Evolutionary conservation across 2,329 filamentous ascomycete species (phyloP).

Genomic region (Exophiala sideris): DNA sequence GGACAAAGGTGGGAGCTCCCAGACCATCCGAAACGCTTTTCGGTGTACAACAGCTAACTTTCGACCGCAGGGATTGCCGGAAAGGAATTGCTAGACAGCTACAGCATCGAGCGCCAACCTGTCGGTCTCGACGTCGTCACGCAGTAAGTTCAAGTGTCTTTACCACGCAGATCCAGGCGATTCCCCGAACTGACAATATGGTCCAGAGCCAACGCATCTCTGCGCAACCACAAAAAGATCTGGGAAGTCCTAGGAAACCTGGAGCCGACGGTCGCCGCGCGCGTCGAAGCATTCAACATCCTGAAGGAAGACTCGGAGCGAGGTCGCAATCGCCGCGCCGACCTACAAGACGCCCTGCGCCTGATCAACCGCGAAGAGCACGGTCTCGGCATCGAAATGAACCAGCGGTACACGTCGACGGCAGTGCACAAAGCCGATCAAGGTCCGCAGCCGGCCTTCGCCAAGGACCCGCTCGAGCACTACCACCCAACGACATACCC

Average conservation of each 20-base stretch:
- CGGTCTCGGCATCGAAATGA: constrained; percentile 59
- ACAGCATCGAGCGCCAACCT: constrained; percentile 35
- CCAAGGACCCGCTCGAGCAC: constrained; percentile 41
- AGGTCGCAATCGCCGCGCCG: constrained; percentile 39
- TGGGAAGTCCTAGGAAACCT: constrained; percentile 48
- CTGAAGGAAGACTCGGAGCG: constrained; percentile 37
- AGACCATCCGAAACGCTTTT: too few relatives aligned
- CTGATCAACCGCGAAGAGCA: constrained; percentile 50
- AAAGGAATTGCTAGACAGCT: constrained; percentile 31
- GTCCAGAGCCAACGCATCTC: constrained; percentile 53
- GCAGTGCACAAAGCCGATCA: constrained; percentile 49
- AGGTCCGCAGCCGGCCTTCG: constrained; percentile 14
- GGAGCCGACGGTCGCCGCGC: constrained; percentile 36
- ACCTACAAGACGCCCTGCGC: constrained; percentile 41
- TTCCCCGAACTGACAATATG: constrained; percentile 39
- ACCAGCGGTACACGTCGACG: constrained; percentile 48
- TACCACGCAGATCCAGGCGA: constrained; percentile 60
- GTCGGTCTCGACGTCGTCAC: constrained; percentile 47
- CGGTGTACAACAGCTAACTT: constrained; percentile 28
- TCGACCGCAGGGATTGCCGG: constrained; percentile 7
- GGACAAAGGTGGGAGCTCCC: too few relatives aligned
- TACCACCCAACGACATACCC: constrained; percentile 54
- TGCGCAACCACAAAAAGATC: constrained; percentile 50
- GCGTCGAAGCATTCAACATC: constrained; percentile 39
- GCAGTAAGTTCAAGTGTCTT: constrained; percentile 36